These are phyloP conservation scores for Phytophthora tentaculata DNA, from an alignment of 352 stramenopile species.

Conservation along the genomic window DNA sequence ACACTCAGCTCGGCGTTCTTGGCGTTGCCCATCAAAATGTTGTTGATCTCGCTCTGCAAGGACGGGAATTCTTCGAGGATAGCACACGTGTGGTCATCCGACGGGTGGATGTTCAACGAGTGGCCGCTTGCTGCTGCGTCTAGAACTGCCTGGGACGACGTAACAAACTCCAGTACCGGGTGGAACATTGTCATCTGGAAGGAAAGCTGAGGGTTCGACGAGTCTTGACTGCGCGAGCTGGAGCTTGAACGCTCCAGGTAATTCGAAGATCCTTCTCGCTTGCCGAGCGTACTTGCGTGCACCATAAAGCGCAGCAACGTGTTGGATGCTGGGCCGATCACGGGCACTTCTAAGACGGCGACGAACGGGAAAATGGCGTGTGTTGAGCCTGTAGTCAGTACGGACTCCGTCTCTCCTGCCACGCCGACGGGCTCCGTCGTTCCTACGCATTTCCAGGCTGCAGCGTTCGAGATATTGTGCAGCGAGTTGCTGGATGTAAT, in stretches of 20 bases:
- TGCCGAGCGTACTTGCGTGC: slow-evolving; percentile 79
- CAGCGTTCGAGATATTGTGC: slow-evolving; percentile 57
- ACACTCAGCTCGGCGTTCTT: slow-evolving; percentile 87
- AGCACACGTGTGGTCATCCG: slow-evolving; percentile 79
- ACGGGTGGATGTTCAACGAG: slow-evolving; percentile 77
- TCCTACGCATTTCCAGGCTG: slow-evolving; percentile 84
- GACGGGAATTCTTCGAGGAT: slow-evolving; percentile 76
- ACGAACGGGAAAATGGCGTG: slow-evolving; percentile 86
- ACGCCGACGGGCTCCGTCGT: slow-evolving; percentile 82
- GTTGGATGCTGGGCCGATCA: slow-evolving; percentile 80
- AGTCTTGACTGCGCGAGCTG: slow-evolving; percentile 46
- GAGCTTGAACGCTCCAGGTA: slow-evolving; percentile 55
- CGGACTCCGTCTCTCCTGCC: slow-evolving; percentile 65
- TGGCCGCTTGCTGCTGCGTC: slow-evolving; percentile 83
- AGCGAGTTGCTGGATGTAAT: slow-evolving; percentile 58
- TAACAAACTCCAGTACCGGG: slow-evolving; percentile 87
- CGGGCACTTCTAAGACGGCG: slow-evolving; percentile 83
- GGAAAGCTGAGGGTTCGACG: slow-evolving; percentile 53
- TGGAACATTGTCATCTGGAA: slow-evolving; percentile 91
- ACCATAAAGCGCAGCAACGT: slow-evolving; percentile 89
- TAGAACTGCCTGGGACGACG: slow-evolving; percentile 82
- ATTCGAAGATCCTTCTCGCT: slow-evolving; percentile 54
- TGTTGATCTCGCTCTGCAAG: slow-evolving; percentile 72
- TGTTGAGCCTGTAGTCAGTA: slow-evolving; percentile 58
- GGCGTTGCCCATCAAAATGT: slow-evolving; percentile 67